phyloP scores from a whole-genome alignment of 139 green algal species.

The Chlorella ohadii region DNA sequence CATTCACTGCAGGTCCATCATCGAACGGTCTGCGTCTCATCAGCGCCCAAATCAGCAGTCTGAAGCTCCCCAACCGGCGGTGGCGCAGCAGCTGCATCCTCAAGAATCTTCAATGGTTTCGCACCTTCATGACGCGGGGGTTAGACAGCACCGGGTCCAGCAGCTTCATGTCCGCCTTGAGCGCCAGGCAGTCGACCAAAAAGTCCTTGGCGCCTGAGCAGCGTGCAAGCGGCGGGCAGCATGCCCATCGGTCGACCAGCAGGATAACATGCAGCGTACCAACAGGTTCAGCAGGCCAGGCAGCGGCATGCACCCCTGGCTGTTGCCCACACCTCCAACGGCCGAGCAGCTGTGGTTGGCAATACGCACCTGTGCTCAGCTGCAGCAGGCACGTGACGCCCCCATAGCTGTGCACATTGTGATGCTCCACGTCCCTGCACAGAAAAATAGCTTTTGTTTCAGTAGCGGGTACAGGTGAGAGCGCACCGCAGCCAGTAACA shows the following conservation, averaged over 20 bases:
- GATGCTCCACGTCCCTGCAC: conserved; percentile 71
- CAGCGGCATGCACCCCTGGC: too few relatives aligned
- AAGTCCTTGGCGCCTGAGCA: conserved; percentile 60
- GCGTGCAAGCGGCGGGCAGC: too few relatives aligned
- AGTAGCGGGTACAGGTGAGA: too few relatives aligned
- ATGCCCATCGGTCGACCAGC: neutral
- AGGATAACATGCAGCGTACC: neutral
- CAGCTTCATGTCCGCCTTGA: conserved; percentile 65
- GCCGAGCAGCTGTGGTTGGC: too few relatives aligned
- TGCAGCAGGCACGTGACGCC: conserved; percentile 83
- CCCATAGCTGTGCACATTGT: conserved; percentile 63
- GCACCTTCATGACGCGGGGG: conserved; percentile 64
- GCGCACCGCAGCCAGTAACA: too few relatives aligned
- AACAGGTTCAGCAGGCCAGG: too few relatives aligned
- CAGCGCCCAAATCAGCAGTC: too few relatives aligned
- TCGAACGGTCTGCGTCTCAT: too few relatives aligned
- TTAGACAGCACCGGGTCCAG: conserved; percentile 67
- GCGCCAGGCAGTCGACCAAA: conserved; percentile 73
- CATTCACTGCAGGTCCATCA: too few relatives aligned
- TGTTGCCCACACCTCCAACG: neutral
- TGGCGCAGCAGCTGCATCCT: neutral
- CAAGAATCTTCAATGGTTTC: too few relatives aligned
- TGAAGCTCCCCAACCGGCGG: too few relatives aligned
- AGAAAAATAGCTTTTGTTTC: too few relatives aligned
- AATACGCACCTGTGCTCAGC: conserved; percentile 61